Base-by-base conservation (phyloP, 2,329 filamentous ascomycete genomes). In the Pseudonectria foliicola region DNA sequence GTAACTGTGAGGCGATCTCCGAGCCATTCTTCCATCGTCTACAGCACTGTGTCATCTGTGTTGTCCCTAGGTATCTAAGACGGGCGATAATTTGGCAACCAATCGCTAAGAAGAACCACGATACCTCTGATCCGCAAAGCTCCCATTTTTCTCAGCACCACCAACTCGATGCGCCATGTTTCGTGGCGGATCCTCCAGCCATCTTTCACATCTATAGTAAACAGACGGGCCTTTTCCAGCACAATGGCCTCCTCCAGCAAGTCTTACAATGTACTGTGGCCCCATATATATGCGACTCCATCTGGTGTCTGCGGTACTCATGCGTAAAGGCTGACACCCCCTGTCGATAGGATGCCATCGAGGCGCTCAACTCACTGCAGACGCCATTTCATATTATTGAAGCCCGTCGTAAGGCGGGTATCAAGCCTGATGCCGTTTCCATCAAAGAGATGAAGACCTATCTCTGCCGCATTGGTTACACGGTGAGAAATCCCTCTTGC, bases 341-440 rank as follows among this genome's bases (percentile, higher is more conserved):
- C n/a, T 12, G 24, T 18, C 12, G 14, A 3, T 46, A 94, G 87
- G 87, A 92, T 58, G 92, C 90, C 31, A 80, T 96, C 44, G 70
- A 79, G 48, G 78, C 84, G 26, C 75, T 96, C 54, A 96, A 96
- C 61, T 83, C 85, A 29, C 77, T 96, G 33, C 92, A 98, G 61
- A 87, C 85, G 27, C 93, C 94, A 34, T 90, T 82, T 56, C 76
- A 82, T 31, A 74, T 87, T 33, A 75, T 95, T 13, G 80, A 94
- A 56, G 79, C 82, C 33, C 80, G 92, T 33, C 74, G 79, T 35
- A 85, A 85, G 56, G 82, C 82, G 13, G 84, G 86, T 13, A 67
- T 79, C 43, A 74, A 71, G 18, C 78, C 85, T 52, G 84, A 92
- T 60, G 70, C 77, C 40, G 68, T 70, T 37, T 68, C 84, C 7